These are phyloP conservation scores for Mycena belliarum DNA, from an alignment of 768 basidiomycete genomes.

Conservation along the genomic window DNA sequence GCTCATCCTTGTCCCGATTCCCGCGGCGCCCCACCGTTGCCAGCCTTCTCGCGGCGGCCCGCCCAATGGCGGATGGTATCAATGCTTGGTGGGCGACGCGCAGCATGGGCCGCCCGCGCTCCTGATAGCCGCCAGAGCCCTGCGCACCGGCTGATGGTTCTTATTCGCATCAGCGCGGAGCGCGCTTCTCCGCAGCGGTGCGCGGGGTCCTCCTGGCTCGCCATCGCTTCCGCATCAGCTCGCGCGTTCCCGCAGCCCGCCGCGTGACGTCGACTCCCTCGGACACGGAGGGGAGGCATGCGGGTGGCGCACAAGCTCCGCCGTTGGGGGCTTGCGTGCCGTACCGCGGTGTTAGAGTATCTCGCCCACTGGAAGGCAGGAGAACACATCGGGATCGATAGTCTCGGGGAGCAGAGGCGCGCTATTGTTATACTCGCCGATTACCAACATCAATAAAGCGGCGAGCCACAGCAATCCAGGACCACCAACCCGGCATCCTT, in stretches of 20 bases:
- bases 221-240: constrained; percentile 14
- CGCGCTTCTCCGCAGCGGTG: constrained; percentile 17
- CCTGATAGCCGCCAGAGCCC: constrained; percentile 15
- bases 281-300: neutral
- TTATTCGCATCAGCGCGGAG: constrained; percentile 18
- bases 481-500: no score
- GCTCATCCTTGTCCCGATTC: neutral
- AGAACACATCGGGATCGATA: no score
- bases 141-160: constrained; percentile 13
- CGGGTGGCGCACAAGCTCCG: neutral
- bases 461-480: no score
- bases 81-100: constrained; percentile 3
- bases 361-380: neutral
- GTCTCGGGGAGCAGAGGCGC: no score
- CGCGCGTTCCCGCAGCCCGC: constrained; percentile 9
- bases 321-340: neutral
- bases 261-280: constrained; percentile 1
- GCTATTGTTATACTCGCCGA: no score
- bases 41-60: neutral
- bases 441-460: no score
- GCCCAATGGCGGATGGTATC: neutral
- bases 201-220: constrained; percentile 11
- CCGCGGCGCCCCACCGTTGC: neutral
- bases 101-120: constrained; percentile 3
- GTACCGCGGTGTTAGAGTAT: neutral